Base-by-base conservation (phyloP, 2,329 filamentous ascomycete species). In the Magnaporthiopsis rhizophila region DNA sequence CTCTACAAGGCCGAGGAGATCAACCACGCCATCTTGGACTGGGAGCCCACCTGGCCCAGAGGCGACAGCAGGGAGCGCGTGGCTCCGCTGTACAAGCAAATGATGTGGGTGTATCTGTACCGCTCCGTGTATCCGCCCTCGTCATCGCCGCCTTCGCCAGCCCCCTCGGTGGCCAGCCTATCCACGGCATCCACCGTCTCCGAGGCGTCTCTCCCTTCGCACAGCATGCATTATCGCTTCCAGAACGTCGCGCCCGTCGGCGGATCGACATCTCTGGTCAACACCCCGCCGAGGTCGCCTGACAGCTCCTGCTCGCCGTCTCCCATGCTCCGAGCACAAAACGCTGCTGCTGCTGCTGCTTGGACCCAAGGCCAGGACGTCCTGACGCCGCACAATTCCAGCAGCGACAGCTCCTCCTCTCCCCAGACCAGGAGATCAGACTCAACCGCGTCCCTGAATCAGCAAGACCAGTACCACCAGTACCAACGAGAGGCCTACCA, bases 1-100 rank as follows among this genome's bases (percentile, higher is more conserved):
- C 79, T 95, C 12, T 89, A 87, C 69, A 84, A 86, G 59, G 91
- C 90, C 0, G 86, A 89, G 7, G 85, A 88, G 63, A 92, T 97
- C 69, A 89, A 96, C 68, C 83, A 83, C 18, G 87, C 84, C 6
- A 88, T 97, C 63, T 83, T 87, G 7, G 82, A 85, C 18, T 97
- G 92, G 92, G 82, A 83, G 30, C 90, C 91, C 3, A 72, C 76
- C 9, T 87, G 84, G 82, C 81, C 83, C 0, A 72, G 75, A 0
- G 83, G 83, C 1, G 86, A 88, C 68, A 82, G 79, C 68, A 81
- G 86, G 24, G 79, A 84, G 62, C 76, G 79, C 0, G 84, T 86
- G 1, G 82, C 80, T 1, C 74, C 85, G 6, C 77, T 89, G 0
- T 88, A 88, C 73, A 85, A 86, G 72, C 84, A 87, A 70, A 86